Conservation (phyloP, 1,139 yeast species). For the Hansenula lynferdii region DNA sequence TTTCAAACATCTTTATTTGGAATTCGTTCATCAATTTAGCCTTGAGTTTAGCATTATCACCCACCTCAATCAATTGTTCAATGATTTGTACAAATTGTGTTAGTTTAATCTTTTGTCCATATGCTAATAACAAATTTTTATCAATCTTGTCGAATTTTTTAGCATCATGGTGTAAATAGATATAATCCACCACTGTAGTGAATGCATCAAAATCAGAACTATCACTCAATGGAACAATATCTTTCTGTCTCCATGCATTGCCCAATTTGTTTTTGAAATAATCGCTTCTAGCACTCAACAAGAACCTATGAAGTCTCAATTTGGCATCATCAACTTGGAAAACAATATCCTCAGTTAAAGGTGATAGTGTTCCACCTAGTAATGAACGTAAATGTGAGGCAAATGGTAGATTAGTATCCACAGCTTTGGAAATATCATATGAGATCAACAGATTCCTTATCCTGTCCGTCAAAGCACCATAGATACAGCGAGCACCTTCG, state of each 20-base stretch:
- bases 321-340: conserved; percentile 1
- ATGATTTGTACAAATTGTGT: conserved; percentile 33
- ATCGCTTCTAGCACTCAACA: conserved; percentile 32
- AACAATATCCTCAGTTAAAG: conserved; percentile 18
- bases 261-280: conserved; percentile 22
- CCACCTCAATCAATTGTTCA: conserved; percentile 18
- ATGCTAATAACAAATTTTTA: conserved; percentile 25
- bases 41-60: conserved; percentile 28
- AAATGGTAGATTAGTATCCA: conserved; percentile 69
- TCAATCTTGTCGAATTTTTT: conserved; percentile 29
- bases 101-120: conserved; percentile 34
- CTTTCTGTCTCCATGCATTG: conserved; percentile 17
- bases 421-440: conserved; percentile 64
- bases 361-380: conserved; percentile 15
- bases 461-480: conserved; percentile 68
- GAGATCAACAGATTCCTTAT: conserved; percentile 55
- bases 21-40: conserved; percentile 41
- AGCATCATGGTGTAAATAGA: conserved; percentile 44
- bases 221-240: conserved; percentile 14
- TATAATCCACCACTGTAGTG: conserved; percentile 40
- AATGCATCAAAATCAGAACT: conserved; percentile 27
- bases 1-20: conserved; percentile 40
- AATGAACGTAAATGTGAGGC: conserved; percentile 60
- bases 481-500: conserved; percentile 75
- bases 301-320: conserved; percentile 31